Conservation (phyloP, 73 alveolate species). For the Paraurostyla sp. region DNA sequence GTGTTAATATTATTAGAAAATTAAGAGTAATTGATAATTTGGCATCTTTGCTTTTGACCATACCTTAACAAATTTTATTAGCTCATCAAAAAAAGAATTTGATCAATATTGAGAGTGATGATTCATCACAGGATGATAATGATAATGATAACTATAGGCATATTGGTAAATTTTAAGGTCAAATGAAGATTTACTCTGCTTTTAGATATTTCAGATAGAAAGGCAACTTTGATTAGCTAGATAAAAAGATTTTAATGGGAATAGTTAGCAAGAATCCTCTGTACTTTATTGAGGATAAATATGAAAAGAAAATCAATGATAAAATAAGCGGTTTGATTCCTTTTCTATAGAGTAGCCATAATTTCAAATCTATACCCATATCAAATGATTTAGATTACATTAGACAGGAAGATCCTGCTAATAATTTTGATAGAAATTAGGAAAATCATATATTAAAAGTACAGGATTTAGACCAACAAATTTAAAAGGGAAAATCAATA, state of each 20-base stretch:
- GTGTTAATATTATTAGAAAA: constrained; percentile 36
- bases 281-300: not conserved
- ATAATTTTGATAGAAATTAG: no score
- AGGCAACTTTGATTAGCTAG: not conserved
- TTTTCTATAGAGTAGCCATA: no score
- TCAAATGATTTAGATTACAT: no score
- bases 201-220: not conserved
- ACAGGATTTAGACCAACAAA: no score
- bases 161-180: not conserved
- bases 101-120: not conserved
- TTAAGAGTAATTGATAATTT: constrained; percentile 40
- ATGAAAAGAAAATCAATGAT: not conserved
- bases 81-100: not conserved
- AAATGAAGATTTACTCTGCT: constrained; percentile 30
- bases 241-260: constrained; percentile 16
- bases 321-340: no score
- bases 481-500: no score
- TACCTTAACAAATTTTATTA: constrained; percentile 9
- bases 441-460: no score
- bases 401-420: no score
- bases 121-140: constrained; percentile 28
- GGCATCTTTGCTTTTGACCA: not conserved
- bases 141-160: not conserved
- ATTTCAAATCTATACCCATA: no score
- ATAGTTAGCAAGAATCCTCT: constrained; percentile 9